phyloP scores from a whole-genome alignment of 139 green algal genomes.

The Gonium pectorale region DNA sequence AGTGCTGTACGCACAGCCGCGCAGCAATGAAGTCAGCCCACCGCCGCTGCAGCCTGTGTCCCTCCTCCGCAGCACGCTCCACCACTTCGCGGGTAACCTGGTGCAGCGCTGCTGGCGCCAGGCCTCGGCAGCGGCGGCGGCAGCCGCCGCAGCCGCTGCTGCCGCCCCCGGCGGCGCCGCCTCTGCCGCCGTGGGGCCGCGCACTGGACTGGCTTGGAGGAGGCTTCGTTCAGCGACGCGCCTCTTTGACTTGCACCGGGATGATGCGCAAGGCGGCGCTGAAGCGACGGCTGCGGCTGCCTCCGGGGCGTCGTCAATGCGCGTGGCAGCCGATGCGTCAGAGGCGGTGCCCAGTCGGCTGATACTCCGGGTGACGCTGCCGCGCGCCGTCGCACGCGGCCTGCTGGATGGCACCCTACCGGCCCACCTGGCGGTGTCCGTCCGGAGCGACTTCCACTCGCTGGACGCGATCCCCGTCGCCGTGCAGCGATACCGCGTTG shows the following conservation, averaged over 20 bases:
- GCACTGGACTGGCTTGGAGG: too few relatives aligned
- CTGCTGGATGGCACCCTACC: conserved; percentile 26
- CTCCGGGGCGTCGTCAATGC: too few relatives aligned
- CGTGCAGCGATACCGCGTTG: conserved; percentile 6
- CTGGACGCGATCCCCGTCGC: not conserved
- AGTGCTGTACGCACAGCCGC: conserved; percentile 31
- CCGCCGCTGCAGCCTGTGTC: conserved; percentile 39
- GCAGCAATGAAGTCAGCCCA: not conserved
- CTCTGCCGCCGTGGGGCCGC: not conserved
- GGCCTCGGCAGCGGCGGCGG: not conserved
- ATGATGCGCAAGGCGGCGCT: too few relatives aligned
- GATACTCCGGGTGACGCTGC: conserved; percentile 41
- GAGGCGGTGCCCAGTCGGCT: conserved; percentile 9
- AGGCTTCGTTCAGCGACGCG: conserved; percentile 1
- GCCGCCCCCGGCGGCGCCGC: not conserved
- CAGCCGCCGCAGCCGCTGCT: not conserved
- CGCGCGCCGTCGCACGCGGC: not conserved
- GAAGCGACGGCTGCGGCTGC: too few relatives aligned
- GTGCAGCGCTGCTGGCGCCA: not conserved
- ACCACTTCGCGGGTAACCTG: conserved; percentile 1
- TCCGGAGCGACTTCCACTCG: conserved; percentile 26
- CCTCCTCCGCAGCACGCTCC: conserved; percentile 24
- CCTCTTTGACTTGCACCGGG: too few relatives aligned
- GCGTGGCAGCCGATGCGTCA: not conserved
- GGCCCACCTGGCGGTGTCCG: not conserved